phyloP scores from a whole-genome alignment of 2,329 filamentous ascomycete genomes.

The Diaporthe helianthi region DNA sequence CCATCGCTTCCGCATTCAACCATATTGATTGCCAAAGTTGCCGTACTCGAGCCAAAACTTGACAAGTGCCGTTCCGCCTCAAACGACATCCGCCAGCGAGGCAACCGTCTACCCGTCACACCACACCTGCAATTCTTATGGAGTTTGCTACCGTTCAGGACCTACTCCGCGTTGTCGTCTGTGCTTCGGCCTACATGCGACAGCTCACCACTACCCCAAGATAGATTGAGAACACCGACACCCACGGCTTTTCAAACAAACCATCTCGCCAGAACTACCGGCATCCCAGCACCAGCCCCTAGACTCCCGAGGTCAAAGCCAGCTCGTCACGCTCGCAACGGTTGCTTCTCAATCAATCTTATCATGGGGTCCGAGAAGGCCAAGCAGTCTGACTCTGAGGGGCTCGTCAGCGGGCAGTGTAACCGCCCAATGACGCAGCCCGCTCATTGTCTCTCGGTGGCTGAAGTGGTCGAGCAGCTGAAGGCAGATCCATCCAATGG shows the following conservation, averaged over 20 bases:
- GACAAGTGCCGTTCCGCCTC: not conserved
- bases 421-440: not conserved
- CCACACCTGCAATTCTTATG: not conserved
- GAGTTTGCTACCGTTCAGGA: not conserved
- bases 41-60: not conserved
- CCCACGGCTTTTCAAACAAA: not conserved
- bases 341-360: not conserved
- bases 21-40: not conserved
- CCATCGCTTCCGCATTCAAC: not conserved
- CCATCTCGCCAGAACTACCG: not conserved
- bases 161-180: conserved; percentile 3
- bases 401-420: not conserved
- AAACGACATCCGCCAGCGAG: not conserved
- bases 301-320: not conserved
- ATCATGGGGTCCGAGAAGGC: not conserved
- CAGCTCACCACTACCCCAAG: conserved; percentile 1
- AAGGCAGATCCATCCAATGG: not conserved
- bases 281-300: not conserved
- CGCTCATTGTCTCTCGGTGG: not conserved
- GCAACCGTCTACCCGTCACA: not conserved
- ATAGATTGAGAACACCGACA: not conserved
- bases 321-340: too few relatives aligned
- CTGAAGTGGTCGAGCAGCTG: not conserved
- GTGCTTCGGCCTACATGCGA: conserved; percentile 1
- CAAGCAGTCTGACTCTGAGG: not conserved